Evolutionary conservation across 2,329 filamentous ascomycete species (phyloP).

Genomic region (Scytalidium lignicola): DNA sequence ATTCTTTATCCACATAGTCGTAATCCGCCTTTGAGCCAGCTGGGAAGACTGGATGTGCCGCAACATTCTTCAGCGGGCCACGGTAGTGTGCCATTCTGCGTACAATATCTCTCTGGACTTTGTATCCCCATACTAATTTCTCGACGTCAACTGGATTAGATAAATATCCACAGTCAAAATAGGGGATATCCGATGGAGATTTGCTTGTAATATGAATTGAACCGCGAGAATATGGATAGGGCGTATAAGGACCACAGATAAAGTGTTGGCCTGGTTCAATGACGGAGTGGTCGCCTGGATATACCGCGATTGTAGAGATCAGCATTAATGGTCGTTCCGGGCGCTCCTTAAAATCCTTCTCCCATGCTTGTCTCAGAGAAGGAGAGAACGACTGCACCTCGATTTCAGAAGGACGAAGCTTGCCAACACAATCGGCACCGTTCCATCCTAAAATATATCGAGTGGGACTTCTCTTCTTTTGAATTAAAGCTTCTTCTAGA

Average conservation of each 20-base stretch:
- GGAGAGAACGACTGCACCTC: constrained; percentile 45
- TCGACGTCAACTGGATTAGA: not conserved
- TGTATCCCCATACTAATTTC: not conserved
- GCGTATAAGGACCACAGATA: not conserved
- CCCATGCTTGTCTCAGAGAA: constrained; percentile 44
- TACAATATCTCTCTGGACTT: not conserved
- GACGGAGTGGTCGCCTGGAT: not conserved
- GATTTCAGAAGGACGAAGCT: constrained; percentile 45
- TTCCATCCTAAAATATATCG: constrained; percentile 44
- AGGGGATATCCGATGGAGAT: not conserved
- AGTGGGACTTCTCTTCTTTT: not conserved
- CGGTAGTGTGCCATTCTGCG: not conserved
- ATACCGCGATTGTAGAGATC: not conserved
- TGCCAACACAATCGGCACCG: constrained; percentile 34
- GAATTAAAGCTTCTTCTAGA: not conserved
- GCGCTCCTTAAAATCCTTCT: constrained; percentile 39
- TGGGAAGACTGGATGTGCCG: not conserved
- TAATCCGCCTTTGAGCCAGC: not conserved
- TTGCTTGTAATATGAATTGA: not conserved
- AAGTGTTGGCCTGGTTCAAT: not conserved
- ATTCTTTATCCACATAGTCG: not conserved
- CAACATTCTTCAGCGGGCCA: not conserved
- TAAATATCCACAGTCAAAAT: not conserved
- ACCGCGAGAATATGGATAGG: not conserved
- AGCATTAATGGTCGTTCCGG: not conserved